Evolutionary conservation across 2,329 filamentous ascomycete species (phyloP), one percentile per base, ranked within the genome.

Genomic region (Claviceps paspali): DNA sequence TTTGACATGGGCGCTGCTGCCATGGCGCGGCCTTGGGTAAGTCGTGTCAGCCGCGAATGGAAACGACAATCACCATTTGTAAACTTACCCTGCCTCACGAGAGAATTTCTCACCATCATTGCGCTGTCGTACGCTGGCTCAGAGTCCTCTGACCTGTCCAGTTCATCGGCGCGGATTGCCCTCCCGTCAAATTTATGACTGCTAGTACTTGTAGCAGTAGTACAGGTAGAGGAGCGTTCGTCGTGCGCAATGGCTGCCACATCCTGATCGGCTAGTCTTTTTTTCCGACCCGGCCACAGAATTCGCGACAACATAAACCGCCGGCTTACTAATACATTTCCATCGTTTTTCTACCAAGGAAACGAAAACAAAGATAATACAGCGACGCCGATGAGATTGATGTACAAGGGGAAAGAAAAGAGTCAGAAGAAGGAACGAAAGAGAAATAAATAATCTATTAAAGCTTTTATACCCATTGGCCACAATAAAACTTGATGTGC

Each of bases 21-120:
- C 53, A 76, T 50, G 49, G 63, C 65, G 57, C 60, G 63, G 46
- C 66, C 32, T 26, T 33, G 30, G n/a, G n/a, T n/a, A n/a, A n/a
- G n/a, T n/a, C n/a, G n/a, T n/a, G n/a, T n/a, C n/a, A n/a, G n/a
- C n/a, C n/a, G n/a, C n/a, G n/a, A n/a, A n/a, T n/a, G n/a, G n/a
- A 14, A 5, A 5, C 12, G 17, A 6, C 22, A 26, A 11, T 2
- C n/a, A n/a, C 8, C 9, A 15, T 29, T 36, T 41, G 48, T 47
- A 45, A 39, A 48, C 63, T 49, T 57, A 74, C 72, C 64, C 54
- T 72, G 61, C 67, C 69, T 69, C 54, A 65, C 56, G 37, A 61
- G 61, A 45, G 62, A 56, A 52, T 64, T 73, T 61, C 70, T 65
- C 46, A 71, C 49, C 50, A 74, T 72, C 72, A 76, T 76, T 46